Percentiles rank a stretch among this genome's conserved stretches.
Evolutionary conservation across 495 filamentous ascomycete species (phyloP).

Genomic region (Annulohypoxylon nitens): DNA sequence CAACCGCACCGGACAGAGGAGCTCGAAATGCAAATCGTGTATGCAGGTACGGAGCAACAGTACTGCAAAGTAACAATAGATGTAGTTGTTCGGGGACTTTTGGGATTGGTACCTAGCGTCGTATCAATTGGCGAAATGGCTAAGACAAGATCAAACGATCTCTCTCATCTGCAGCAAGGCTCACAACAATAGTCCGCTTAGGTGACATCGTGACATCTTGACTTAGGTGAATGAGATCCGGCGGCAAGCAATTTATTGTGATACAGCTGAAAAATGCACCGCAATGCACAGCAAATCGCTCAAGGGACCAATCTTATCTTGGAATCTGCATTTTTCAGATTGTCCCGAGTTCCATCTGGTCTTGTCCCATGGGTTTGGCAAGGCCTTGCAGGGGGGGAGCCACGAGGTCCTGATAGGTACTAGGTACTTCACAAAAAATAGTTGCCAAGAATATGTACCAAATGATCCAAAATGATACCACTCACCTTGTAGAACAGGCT

Average conservation of each 20-base stretch:
- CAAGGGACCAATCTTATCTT: constrained; percentile 35
- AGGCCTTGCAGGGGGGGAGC: constrained; percentile 21
- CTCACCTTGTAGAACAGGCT: constrained; percentile 3
- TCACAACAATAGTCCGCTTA: constrained; percentile 14
- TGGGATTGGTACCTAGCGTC: constrained; percentile 14
- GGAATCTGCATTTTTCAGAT: background rate
- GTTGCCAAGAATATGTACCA: constrained; percentile 20
- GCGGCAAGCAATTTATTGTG: constrained; percentile 30
- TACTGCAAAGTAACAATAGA: background rate
- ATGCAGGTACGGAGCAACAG: constrained; percentile 38
- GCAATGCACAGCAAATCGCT: constrained; percentile 16
- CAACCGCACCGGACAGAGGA: constrained; percentile 18
- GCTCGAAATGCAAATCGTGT: background rate
- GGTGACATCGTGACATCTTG: background rate
- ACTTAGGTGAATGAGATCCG: constrained; percentile 31
- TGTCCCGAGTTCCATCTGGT: background rate
- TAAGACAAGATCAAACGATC: constrained; percentile 31
- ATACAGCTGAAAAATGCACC: constrained; percentile 35
- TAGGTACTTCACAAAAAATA: no score
- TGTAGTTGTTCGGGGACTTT: constrained; percentile 11
- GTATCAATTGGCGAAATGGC: constrained; percentile 36
- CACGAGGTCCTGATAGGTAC: constrained; percentile 29
- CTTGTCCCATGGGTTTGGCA: constrained; percentile 2
- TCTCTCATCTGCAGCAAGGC: constrained; percentile 20
- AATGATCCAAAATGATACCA: background rate